phyloP scores from a whole-genome alignment of 1,284 basidiomycete species.

The Cystobasidium sp. region DNA sequence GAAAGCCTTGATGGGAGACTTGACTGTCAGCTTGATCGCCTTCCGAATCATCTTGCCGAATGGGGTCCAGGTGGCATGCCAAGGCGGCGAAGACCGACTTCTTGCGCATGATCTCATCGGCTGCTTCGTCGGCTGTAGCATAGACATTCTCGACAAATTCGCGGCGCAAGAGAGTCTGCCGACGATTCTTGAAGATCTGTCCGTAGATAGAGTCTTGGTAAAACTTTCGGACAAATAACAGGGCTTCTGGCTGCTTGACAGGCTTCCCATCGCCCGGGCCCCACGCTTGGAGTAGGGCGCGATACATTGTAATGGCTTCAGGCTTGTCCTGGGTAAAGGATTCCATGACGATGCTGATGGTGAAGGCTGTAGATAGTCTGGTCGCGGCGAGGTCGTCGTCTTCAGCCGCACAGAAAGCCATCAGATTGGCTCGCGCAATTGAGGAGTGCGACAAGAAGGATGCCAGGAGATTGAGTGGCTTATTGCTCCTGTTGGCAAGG shows the following conservation, averaged over 20 bases:
- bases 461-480: conserved; percentile 71
- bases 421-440: conserved; percentile 50
- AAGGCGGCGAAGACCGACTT: too few relatives aligned
- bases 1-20: too few relatives aligned
- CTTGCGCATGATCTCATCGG: too few relatives aligned
- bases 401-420: conserved; percentile 43
- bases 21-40: too few relatives aligned
- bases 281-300: conserved; percentile 66
- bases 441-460: conserved; percentile 76
- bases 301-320: conserved; percentile 72
- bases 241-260: conserved; percentile 4
- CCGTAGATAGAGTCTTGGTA: neutral
- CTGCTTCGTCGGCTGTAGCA: neutral
- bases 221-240: neutral
- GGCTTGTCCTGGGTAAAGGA: conserved; percentile 87
- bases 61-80: too few relatives aligned
- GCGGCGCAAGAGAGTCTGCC: neutral
- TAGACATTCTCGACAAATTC: conserved; percentile 5
- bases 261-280: neutral
- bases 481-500: conserved; percentile 68
- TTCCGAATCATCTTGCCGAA: too few relatives aligned
- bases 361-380: conserved; percentile 64
- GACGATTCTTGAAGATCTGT: conserved; percentile 2
- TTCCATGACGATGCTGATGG: conserved; percentile 78
- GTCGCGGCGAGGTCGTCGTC: conserved; percentile 3